phyloP scores from a whole-genome alignment of 768 basidiomycete genomes.

The Psilocybe cubensis region DNA sequence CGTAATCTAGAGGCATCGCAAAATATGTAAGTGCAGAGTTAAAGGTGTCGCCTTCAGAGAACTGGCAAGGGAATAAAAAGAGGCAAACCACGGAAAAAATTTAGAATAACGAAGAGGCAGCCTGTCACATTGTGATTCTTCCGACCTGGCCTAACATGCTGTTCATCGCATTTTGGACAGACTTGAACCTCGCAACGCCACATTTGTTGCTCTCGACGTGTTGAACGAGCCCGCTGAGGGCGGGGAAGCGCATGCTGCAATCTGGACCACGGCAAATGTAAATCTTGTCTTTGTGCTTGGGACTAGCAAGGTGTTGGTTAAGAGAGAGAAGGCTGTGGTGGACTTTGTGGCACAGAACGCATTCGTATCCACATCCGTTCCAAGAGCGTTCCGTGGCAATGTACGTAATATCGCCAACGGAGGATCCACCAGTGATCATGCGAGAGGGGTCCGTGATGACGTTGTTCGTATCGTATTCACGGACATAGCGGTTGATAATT shows the following conservation, averaged over 20 bases:
- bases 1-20: too few relatives aligned
- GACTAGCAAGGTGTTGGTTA: constrained; percentile 69
- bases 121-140: constrained; percentile 16
- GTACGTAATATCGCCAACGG: constrained; percentile 25
- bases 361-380: constrained; percentile 59
- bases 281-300: constrained; percentile 53
- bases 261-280: constrained; percentile 56
- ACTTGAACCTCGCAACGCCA: constrained; percentile 52
- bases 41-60: too few relatives aligned
- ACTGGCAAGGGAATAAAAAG: too few relatives aligned
- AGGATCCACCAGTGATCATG: constrained; percentile 41
- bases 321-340: constrained; percentile 46
- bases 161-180: constrained; percentile 31
- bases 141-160: constrained; percentile 23
- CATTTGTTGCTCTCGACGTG: constrained; percentile 70
- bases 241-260: constrained; percentile 47
- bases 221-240: constrained; percentile 62
- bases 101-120: too few relatives aligned
- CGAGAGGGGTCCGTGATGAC: constrained; percentile 60
- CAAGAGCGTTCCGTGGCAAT: constrained; percentile 39
- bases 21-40: too few relatives aligned
- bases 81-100: too few relatives aligned
- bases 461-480: constrained; percentile 44
- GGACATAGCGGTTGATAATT: constrained; percentile 45
- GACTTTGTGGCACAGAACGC: constrained; percentile 57